Base-by-base conservation (phyloP, 768 basidiomycete genomes). In the Amanita thiersii region DNA sequence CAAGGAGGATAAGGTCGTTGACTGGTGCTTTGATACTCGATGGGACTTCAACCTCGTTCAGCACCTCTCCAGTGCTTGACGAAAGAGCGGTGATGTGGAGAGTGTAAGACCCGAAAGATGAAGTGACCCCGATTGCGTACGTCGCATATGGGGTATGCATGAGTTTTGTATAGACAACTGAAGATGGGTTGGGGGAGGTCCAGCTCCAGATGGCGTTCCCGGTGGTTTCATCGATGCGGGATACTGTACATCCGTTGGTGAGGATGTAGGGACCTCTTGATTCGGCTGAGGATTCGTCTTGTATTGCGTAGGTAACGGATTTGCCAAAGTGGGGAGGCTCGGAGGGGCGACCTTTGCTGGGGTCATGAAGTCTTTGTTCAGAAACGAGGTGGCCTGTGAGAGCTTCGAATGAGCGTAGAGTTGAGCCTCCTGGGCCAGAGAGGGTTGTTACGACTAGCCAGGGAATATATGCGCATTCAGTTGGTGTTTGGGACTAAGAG, bases 371-470 rank as follows among this genome's bases (percentile, higher is more conserved):
- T 9, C 66, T 66, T 30, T 65, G 72, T 58, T 97, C 91, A 40
- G 78, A 64, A 2, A 82, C 33, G 20, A 89, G 65, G 37, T 73
- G 58, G 2, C 91, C 92, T 0, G 73, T 79, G 2, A 61, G 52
- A 3, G 66, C 59, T 28, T 89, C 79, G 52, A 91, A 81, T 2
- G 76, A 57, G 15, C 90, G 77, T 14, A 89, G 62, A 2, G 66
- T 82, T 3, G 81, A 65, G 7, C 81, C 86, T 1, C 77, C 78
- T 1, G 78, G 69, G 6, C 89, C 88, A 33, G 92, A 92, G 15
- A 94, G 64, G 2, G 83, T 63, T 23, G 79, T 73, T 29, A 93
- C 61, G 26, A 65, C 90, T 90, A n/a, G n/a, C n/a, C n/a, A n/a
- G n/a, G n/a, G 43, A 46, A 39, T 20, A 40, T 20, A 26, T 24